Evolutionary conservation across 2,329 filamentous ascomycete genomes (phyloP), one percentile per base, ranked within the genome.

Genomic region (Mycosphaerella sp.): DNA sequence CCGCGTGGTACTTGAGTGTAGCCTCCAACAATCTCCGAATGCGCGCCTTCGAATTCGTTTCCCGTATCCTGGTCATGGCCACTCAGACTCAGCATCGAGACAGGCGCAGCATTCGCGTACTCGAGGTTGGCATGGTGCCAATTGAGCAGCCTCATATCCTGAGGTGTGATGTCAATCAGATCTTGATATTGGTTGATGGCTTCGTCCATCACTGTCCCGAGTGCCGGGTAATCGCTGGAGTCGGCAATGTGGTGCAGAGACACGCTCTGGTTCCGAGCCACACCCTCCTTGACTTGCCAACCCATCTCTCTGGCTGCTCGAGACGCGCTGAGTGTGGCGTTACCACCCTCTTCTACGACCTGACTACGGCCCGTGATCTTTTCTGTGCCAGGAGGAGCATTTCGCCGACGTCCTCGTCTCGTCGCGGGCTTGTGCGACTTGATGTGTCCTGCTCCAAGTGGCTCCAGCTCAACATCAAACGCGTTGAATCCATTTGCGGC

Each of bases 61-160:
- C 93, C 93, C 44, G 90, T 89, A 65, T 98, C 94, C 63, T 98
- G 89, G 68, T 98, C 94, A 88, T 94, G 97, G 0, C 90, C 85
- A 6, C 85, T 82, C 12, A 98, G 79, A 68, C 91, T 97, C 14
- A 98, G 79, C 56, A 86, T 85, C 58, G 86, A 84, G 49, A 95
- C 82, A 59, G 89, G 94, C 1, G 84, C 87, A 1, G 93, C 93
- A 68, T 97, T 98, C 56, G 91, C 94, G 66, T 98, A 98, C 69
- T 98, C 93, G 12, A 98, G 78, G 65, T 98, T 98, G 58, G 94
- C 94, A 68, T 96, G 86, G 69, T 98, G 94, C 93, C 93, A 98
- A 65, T 96, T 98, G 64, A 97, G 79, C 13, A 98, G 75, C 41
- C 93, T 82, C 69, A 95, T 84, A 64, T 98, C 93, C 65, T 89